Evolutionary conservation across 495 filamentous ascomycete genomes (phyloP).

Genomic region (Penicillium coprophilum): DNA sequence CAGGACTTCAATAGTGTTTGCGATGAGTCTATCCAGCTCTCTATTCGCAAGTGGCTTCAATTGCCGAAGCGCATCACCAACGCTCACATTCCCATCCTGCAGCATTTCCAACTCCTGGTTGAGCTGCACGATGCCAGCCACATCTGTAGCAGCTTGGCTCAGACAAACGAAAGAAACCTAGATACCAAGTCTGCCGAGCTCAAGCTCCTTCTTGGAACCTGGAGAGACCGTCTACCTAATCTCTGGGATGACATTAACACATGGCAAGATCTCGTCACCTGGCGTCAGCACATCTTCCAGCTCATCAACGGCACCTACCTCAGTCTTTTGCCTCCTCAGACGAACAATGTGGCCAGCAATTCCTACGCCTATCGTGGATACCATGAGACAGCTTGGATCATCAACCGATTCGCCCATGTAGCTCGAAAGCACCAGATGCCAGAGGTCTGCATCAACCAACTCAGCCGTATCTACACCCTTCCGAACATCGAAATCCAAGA

Average conservation of each 20-base stretch:
- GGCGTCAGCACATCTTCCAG: constrained; percentile 98
- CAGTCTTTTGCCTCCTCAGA: constrained; percentile 74
- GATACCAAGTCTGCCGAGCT: constrained; percentile 94
- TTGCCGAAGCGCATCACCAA: constrained; percentile 89
- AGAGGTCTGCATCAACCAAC: constrained; percentile 94
- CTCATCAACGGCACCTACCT: constrained; percentile 95
- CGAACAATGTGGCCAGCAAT: constrained; percentile 73
- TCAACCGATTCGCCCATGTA: constrained; percentile 97
- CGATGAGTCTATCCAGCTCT: constrained; percentile 94
- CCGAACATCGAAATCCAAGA: constrained; percentile 99
- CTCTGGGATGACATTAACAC: constrained; percentile 99
- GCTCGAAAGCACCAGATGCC: constrained; percentile 95
- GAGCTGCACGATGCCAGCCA: constrained; percentile 97
- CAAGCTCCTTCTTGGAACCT: constrained; percentile 89
- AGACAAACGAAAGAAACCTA: constrained; percentile 80
- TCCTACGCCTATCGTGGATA: constrained; percentile 97
- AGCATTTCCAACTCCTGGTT: constrained; percentile 98
- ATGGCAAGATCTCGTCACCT: constrained; percentile 98
- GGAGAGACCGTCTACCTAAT: constrained; percentile 94
- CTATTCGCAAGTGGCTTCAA: constrained; percentile 97
- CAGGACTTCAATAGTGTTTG: constrained; percentile 84
- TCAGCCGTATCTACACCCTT: constrained; percentile 96
- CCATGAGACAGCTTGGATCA: constrained; percentile 99
- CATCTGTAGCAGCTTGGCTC: constrained; percentile 83
- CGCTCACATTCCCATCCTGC: constrained; percentile 89